Percentiles rank a stretch among this genome's conserved stretches.
phyloP scores from a whole-genome alignment of 495 filamentous ascomycete genomes.

The Hapsidospora chrysogenum region DNA sequence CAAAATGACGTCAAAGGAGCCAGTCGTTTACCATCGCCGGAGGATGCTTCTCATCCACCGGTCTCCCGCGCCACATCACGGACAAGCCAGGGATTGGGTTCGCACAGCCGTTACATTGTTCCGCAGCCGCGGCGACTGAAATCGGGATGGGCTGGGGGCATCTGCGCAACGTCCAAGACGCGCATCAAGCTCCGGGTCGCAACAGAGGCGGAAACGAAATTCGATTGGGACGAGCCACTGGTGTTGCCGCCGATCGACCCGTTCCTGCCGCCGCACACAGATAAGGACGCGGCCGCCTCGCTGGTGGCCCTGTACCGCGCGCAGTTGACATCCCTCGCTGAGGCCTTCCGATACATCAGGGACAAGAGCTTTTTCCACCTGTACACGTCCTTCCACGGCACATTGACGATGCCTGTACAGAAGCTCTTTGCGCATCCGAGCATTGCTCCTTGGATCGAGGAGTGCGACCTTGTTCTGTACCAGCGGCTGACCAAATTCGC shows the following conservation, averaged over 20 bases:
- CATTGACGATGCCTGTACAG: conserved; percentile 91
- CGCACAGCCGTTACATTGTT: conserved; percentile 33
- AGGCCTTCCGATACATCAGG: conserved; percentile 88
- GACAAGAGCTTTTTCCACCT: conserved; percentile 88
- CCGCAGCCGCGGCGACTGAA: no score
- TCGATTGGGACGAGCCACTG: conserved; percentile 47
- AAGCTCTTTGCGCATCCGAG: conserved; percentile 72
- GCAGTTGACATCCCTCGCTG: conserved; percentile 86
- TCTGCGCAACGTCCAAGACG: conserved; percentile 36
- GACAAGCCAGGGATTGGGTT: no score
- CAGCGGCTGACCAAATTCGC: conserved; percentile 89
- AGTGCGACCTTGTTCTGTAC: conserved; percentile 90
- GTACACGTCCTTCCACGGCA: conserved; percentile 91
- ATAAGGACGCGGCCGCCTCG: conserved; percentile 66
- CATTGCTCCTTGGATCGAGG: conserved; percentile 81
- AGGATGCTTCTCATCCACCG: no score
- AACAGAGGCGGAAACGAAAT: conserved; percentile 28
- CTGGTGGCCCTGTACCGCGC: conserved; percentile 77
- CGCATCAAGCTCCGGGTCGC: conserved; percentile 51
- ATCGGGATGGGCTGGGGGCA: no score
- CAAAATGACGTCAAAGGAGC: no score
- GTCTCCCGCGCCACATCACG: no score
- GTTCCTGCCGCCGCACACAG: conserved; percentile 60
- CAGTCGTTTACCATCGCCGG: no score
- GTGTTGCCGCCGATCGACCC: conserved; percentile 59